Percentiles rank a stretch among this genome's conserved stretches.
These are phyloP conservation scores for Calonectria pauciramosa DNA, from an alignment of 2,329 filamentous ascomycete genomes.

Conservation along the genomic window DNA sequence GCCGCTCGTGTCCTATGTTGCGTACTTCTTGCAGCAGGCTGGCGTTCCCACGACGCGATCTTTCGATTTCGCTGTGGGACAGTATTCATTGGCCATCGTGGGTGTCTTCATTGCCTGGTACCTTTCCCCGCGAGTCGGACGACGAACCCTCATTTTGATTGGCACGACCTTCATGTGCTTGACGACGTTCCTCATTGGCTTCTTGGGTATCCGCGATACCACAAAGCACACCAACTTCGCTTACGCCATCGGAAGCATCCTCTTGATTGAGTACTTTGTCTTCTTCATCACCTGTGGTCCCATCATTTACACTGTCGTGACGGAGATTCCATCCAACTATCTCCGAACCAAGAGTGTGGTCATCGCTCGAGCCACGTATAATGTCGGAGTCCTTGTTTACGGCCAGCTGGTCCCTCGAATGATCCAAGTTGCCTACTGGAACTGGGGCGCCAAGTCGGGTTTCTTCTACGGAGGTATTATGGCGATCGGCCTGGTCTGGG, in stretches of 20 bases:
- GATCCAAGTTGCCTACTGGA: constrained; percentile 59
- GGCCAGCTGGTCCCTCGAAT: constrained; percentile 61
- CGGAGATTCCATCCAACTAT: constrained; percentile 61
- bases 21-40: constrained; percentile 36
- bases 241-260: constrained; percentile 61
- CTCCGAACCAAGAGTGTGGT: constrained; percentile 62
- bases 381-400: constrained; percentile 61
- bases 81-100: constrained; percentile 32
- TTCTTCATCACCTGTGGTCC: constrained; percentile 55
- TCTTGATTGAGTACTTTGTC: constrained; percentile 58
- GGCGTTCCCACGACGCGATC: constrained; percentile 25
- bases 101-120: constrained; percentile 32
- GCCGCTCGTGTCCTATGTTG: constrained; percentile 29
- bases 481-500: constrained; percentile 61
- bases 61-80: constrained; percentile 32
- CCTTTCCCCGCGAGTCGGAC: constrained; percentile 22
- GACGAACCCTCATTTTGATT: constrained; percentile 57
- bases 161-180: constrained; percentile 51
- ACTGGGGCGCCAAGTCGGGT: constrained; percentile 62
- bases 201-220: constrained; percentile 67
- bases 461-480: constrained; percentile 61
- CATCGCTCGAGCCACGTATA: constrained; percentile 60
- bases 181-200: constrained; percentile 51
- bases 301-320: constrained; percentile 88
- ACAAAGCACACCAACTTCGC: constrained; percentile 55